Base-by-base conservation (phyloP, 768 basidiomycete genomes). In the Clavaria fumosa region DNA sequence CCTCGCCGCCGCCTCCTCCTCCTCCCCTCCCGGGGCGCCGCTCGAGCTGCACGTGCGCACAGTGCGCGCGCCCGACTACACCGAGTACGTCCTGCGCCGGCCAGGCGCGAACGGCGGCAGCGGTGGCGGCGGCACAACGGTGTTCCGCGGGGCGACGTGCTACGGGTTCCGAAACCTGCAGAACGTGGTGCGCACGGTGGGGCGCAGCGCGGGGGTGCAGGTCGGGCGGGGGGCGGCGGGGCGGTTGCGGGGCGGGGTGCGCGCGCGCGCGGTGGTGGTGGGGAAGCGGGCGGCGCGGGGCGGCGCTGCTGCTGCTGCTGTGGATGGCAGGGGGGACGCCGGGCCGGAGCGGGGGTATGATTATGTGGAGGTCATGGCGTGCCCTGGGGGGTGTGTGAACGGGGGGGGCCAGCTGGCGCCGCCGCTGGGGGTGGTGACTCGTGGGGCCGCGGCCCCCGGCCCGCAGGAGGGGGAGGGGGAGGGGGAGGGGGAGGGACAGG, bases 291-390 rank as follows among this genome's bases (percentile, higher is more conserved):
- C 58, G 27, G 49, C 50, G 46, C 36, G 52, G 38, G 51, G 36
- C 10, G 51, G 51, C 21, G 50, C 43, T 38, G 52, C 40, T 47
- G 39, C 39, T 35, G 54, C 38, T 48, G 48, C 34, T 23, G 12
- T 12, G 49, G 52, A 36, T n/a, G n/a, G n/a, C n/a, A n/a, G n/a
- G n/a, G n/a, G n/a, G n/a, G 54, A 55, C n/a, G 52, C 47, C 31
- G 60, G 55, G 7, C 51, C 50, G 27, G 65, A 67, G 37, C 59
- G 54, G 42, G 61, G 66, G 30, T 86, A 86, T 53, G 88, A 93
- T 59, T 95, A 89, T 55, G 78, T 93, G 27, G 90, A 95, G 52
- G 89, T 99, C 44, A 97, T 99, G 95, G 95, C 95, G 23, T 99
- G 95, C 61, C 95, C 95, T 0, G 78, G 81, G 0, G 95, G 95